phyloP scores from a whole-genome alignment of 2,329 filamentous ascomycete species.

The Fusarium irregulare region DNA sequence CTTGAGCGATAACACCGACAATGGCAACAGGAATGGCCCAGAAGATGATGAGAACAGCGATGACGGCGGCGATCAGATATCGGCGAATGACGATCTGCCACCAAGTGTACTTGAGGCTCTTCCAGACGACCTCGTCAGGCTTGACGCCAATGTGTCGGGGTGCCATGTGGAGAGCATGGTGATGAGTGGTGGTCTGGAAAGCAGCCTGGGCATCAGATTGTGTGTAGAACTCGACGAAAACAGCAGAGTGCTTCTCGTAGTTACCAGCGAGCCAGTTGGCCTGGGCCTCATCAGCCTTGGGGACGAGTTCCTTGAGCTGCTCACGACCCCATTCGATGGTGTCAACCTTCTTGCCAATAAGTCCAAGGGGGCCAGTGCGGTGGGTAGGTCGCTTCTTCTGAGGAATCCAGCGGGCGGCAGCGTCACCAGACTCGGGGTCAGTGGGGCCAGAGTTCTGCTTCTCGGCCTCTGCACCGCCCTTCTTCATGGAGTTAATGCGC shows the following conservation, averaged over 20 bases:
- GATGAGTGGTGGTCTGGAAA: slow-evolving; percentile 84
- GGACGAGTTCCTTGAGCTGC: slow-evolving; percentile 65
- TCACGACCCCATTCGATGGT: slow-evolving; percentile 86
- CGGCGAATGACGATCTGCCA: slow-evolving; percentile 79
- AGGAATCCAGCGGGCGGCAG: slow-evolving; percentile 75
- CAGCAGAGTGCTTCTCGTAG: slow-evolving; percentile 72
- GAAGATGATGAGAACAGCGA: slow-evolving; percentile 83
- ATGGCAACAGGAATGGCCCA: slow-evolving; percentile 82
- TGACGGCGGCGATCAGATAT: slow-evolving; percentile 71
- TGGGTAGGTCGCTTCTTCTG: slow-evolving; percentile 77
- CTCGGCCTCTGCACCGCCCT: slow-evolving; percentile 43
- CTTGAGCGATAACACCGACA: slow-evolving; percentile 87
- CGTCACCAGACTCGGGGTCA: slow-evolving; percentile 72
- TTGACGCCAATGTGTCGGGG: slow-evolving; percentile 85
- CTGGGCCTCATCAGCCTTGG: slow-evolving; percentile 73
- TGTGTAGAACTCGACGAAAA: slow-evolving; percentile 92
- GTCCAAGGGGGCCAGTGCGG: slow-evolving; percentile 71
- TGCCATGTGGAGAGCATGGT: slow-evolving; percentile 84
- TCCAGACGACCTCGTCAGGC: slow-evolving; percentile 88
- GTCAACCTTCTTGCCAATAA: slow-evolving; percentile 76
- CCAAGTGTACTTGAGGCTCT: slow-evolving; percentile 76
- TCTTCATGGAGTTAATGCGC: slow-evolving; percentile 51
- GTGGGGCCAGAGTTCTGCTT: slow-evolving; percentile 57
- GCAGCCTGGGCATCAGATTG: slow-evolving; percentile 87
- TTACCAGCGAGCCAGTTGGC: slow-evolving; percentile 72